Evolutionary conservation across 345 rosid genomes (phyloP).

Genomic region (Trapa bicornis): DNA sequence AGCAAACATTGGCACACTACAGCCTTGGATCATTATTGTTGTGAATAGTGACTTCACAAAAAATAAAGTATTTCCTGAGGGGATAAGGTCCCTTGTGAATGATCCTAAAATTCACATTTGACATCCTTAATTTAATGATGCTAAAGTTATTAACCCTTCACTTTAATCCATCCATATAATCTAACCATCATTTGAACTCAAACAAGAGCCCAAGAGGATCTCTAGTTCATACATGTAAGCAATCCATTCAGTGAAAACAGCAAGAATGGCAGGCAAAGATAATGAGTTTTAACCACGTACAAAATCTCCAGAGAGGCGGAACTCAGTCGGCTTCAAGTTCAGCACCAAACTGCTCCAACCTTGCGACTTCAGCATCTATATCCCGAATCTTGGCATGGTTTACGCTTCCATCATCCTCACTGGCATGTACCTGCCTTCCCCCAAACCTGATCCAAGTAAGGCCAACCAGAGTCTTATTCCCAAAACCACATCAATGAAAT

Average conservation of each 20-base stretch:
- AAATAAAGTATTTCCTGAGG: no score
- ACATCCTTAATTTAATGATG: no score
- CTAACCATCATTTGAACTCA: neutral
- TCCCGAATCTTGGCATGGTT: conserved; percentile 71
- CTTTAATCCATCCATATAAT: no score
- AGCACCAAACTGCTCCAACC: conserved; percentile 77
- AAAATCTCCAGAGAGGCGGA: neutral
- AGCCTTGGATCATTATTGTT: no score
- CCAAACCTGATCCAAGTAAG: conserved; percentile 52
- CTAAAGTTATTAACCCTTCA: no score
- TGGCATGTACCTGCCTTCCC: conserved; percentile 70
- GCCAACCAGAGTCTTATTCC: neutral
- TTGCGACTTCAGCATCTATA: conserved; percentile 42
- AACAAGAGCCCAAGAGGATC: neutral
- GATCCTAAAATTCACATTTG: no score
- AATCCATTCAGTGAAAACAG: neutral
- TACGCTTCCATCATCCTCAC: conserved; percentile 65
- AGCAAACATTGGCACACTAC: no score
- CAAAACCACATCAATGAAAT: neutral
- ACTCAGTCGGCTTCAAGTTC: conserved; percentile 77
- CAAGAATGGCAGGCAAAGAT: neutral
- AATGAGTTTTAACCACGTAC: neutral
- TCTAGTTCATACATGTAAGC: neutral
- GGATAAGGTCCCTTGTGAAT: no score
- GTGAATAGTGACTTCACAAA: no score